Evolutionary conservation across 495 filamentous ascomycete genomes (phyloP).

Genomic region (Paragyromitra xinjiangensis): DNA sequence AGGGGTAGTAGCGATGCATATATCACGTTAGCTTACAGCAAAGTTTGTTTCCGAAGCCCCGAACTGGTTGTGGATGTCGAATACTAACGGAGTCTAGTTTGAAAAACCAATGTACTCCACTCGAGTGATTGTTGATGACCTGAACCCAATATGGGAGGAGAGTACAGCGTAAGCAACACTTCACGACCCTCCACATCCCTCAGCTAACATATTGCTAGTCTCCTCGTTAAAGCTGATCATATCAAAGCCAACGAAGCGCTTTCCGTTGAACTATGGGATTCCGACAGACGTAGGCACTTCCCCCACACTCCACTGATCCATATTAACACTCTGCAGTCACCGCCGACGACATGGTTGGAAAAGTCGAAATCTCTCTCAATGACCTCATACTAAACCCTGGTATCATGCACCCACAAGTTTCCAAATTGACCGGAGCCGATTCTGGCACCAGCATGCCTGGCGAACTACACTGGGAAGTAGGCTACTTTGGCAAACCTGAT

Average conservation of each 20-base stretch:
- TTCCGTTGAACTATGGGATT: slow-evolving; percentile 95
- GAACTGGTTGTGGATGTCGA: too few relatives aligned
- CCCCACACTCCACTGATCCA: slow-evolving; percentile 54
- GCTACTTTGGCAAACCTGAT: slow-evolving; percentile 88
- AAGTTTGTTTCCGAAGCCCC: background rate
- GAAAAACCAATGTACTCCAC: slow-evolving; percentile 98
- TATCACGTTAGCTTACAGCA: slow-evolving; percentile 70
- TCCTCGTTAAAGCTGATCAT: slow-evolving; percentile 83
- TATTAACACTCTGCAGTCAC: slow-evolving; percentile 59
- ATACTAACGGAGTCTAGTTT: slow-evolving; percentile 66
- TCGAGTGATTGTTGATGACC: slow-evolving; percentile 89
- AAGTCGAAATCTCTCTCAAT: slow-evolving; percentile 82
- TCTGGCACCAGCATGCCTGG: slow-evolving; percentile 90
- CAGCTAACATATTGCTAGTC: slow-evolving; percentile 55
- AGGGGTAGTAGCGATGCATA: slow-evolving; percentile 90
- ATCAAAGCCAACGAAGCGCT: slow-evolving; percentile 94
- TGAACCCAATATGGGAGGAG: slow-evolving; percentile 94
- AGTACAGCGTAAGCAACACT: slow-evolving; percentile 65
- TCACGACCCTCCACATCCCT: background rate
- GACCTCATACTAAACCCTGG: slow-evolving; percentile 94
- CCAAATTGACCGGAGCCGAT: slow-evolving; percentile 79
- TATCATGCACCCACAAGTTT: slow-evolving; percentile 90
- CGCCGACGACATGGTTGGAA: slow-evolving; percentile 92
- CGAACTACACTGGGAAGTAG: slow-evolving; percentile 93
- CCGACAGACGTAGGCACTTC: slow-evolving; percentile 59